phyloP scores from a whole-genome alignment of 163 green algal genomes.

The Chlorella variabilis region DNA sequence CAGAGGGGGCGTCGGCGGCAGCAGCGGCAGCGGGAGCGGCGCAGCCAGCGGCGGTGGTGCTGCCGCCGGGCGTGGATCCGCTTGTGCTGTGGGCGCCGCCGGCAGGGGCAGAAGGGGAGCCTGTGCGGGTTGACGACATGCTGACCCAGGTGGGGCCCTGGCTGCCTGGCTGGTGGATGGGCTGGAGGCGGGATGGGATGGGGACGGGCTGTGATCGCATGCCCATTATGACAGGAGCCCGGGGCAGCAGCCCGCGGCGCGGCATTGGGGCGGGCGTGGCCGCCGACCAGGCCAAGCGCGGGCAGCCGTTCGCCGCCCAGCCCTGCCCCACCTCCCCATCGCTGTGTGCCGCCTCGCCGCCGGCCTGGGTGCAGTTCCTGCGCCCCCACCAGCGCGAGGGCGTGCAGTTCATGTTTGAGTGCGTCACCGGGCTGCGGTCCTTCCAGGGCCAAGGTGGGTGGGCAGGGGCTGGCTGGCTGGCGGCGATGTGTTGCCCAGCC shows the following conservation, averaged over 20 bases:
- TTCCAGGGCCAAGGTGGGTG: constrained; percentile 74
- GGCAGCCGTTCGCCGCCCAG: neutral
- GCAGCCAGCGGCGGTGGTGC: constrained; percentile 4
- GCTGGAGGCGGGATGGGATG: no score
- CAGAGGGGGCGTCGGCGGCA: neutral
- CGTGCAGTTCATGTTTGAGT: constrained; percentile 99
- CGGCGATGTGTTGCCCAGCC: no score
- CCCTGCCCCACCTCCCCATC: neutral
- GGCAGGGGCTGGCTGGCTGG: no score
- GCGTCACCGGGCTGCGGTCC: constrained; percentile 85
- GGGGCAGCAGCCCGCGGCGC: no score
- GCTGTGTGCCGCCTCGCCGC: no score
- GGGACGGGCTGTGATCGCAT: no score
- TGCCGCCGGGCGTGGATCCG: constrained; percentile 80
- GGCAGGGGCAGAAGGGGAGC: constrained; percentile 34
- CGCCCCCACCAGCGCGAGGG: constrained; percentile 97
- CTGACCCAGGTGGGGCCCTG: constrained; percentile 63
- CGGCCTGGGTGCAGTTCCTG: constrained; percentile 71
- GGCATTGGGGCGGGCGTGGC: no score
- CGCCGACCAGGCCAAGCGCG: no score
- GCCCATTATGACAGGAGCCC: no score
- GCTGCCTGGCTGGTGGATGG: no score
- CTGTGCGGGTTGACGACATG: constrained; percentile 89
- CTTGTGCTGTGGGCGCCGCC: constrained; percentile 89
- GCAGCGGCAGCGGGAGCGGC: constrained; percentile 4